phyloP scores from a whole-genome alignment of 257 asterid species.

The Solanum appendiculatum region DNA sequence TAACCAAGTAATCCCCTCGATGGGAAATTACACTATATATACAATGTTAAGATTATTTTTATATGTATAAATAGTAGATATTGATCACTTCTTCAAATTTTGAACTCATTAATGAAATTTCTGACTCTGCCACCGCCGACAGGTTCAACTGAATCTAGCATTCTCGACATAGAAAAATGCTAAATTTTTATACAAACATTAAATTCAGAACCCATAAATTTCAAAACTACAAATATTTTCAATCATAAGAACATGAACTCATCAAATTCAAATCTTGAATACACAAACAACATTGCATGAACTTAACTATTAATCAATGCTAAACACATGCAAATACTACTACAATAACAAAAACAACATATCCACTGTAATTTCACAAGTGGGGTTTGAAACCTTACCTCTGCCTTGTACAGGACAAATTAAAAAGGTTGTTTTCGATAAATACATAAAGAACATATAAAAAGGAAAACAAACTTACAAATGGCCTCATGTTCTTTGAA shows the following conservation, averaged over 20 bases:
- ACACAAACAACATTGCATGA: neutral
- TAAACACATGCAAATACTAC: neutral
- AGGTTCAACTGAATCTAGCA: neutral
- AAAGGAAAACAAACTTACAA: constrained; percentile 2
- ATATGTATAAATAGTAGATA: too few species aligned
- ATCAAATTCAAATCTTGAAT: neutral
- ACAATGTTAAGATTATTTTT: neutral
- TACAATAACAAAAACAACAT: neutral
- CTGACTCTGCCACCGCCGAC: too few species aligned
- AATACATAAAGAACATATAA: neutral
- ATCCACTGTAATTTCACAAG: neutral
- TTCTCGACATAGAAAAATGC: neutral
- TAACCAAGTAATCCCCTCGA: neutral
- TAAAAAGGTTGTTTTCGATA: too few species aligned
- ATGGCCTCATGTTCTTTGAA: constrained; percentile 12
- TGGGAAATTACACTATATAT: neutral
- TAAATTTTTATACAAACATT: neutral
- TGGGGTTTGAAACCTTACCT: neutral
- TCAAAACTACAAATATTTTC: neutral
- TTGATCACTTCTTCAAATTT: neutral
- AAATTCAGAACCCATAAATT: neutral
- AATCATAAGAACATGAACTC: neutral
- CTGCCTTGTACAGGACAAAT: too few species aligned
- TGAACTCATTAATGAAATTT: neutral
- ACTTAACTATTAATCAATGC: neutral